Conservation (phyloP, 371 early-diverging fungal genomes). For the Phascolomyces articulosus region DNA sequence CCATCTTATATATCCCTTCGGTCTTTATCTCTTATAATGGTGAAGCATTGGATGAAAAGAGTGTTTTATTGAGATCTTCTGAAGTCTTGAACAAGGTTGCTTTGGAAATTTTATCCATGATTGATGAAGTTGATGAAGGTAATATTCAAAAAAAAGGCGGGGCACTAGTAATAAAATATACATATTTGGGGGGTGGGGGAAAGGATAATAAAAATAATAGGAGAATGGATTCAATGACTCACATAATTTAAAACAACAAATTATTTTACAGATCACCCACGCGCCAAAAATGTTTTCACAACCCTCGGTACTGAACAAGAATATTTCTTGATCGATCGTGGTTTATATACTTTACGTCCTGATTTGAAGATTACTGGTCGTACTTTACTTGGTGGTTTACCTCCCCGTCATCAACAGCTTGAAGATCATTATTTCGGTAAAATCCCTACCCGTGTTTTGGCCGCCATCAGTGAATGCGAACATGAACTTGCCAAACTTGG, state of each 20-base stretch:
- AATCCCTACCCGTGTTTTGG: slow-evolving; percentile 92
- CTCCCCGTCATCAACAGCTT: slow-evolving; percentile 97
- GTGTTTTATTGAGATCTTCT: slow-evolving; percentile 90
- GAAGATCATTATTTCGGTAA: slow-evolving; percentile 99
- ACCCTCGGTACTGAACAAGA: slow-evolving; percentile 98
- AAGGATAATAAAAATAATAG: too few relatives aligned
- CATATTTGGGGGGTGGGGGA: not conserved
- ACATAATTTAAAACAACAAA: not conserved
- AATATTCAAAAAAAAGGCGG: slow-evolving; percentile 8
- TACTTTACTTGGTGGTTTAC: slow-evolving; percentile 90
- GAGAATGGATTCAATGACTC: not conserved
- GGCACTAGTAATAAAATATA: too few relatives aligned
- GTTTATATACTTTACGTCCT: slow-evolving; percentile 88
- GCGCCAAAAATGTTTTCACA: slow-evolving; percentile 81
- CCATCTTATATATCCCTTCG: slow-evolving; percentile 94
- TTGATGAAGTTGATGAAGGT: slow-evolving; percentile 67
- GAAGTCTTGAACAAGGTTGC: slow-evolving; percentile 84
- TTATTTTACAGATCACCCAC: slow-evolving; percentile 23
- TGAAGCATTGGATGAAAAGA: slow-evolving; percentile 98
- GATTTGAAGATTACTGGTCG: slow-evolving; percentile 97
- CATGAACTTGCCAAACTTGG: slow-evolving; percentile 93
- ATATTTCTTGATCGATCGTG: slow-evolving; percentile 96
- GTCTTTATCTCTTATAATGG: slow-evolving; percentile 99
- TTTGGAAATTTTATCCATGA: slow-evolving; percentile 73
- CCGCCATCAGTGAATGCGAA: slow-evolving; percentile 92